These are phyloP conservation scores for Calonectria honghensis DNA, from an alignment of 2,329 filamentous ascomycete genomes.

Conservation along the genomic window DNA sequence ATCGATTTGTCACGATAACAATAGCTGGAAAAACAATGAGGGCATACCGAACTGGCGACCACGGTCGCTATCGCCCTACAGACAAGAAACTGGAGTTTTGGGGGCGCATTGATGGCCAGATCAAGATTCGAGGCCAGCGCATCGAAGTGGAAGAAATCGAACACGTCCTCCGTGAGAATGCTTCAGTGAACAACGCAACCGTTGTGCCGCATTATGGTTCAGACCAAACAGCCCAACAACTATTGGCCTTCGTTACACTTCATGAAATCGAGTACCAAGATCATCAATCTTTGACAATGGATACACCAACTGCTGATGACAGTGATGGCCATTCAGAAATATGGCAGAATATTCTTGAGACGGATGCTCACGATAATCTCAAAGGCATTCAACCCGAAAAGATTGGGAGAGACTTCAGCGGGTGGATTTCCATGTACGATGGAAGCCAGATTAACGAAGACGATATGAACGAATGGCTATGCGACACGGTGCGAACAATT, in stretches of 20 bases:
- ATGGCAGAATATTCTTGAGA: constrained; percentile 49
- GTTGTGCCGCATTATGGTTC: constrained; percentile 14
- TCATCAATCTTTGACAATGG: neutral
- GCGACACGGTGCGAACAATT: constrained; percentile 54
- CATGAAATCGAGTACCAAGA: neutral
- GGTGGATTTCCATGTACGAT: constrained; percentile 59
- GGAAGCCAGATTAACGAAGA: constrained; percentile 51
- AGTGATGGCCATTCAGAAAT: constrained; percentile 11
- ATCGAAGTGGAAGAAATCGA: constrained; percentile 66
- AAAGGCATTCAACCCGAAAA: constrained; percentile 30
- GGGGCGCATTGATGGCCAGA: constrained; percentile 74
- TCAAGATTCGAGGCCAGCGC: constrained; percentile 75
- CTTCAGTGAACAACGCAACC: constrained; percentile 22
- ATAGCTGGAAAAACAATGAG: neutral
- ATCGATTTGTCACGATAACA: constrained; percentile 3
- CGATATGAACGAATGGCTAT: constrained; percentile 59
- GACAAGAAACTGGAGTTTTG: constrained; percentile 65
- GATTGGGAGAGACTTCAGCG: constrained; percentile 55
- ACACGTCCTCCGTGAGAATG: constrained; percentile 40
- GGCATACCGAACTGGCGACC: constrained; percentile 68
- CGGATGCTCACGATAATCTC: constrained; percentile 43
- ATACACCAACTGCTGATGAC: constrained; percentile 22
- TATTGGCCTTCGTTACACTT: constrained; percentile 37
- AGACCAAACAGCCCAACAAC: constrained; percentile 15
- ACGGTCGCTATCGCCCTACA: constrained; percentile 62